phyloP scores from a whole-genome alignment of 345 rosid genomes.

The Acer saccharum region DNA sequence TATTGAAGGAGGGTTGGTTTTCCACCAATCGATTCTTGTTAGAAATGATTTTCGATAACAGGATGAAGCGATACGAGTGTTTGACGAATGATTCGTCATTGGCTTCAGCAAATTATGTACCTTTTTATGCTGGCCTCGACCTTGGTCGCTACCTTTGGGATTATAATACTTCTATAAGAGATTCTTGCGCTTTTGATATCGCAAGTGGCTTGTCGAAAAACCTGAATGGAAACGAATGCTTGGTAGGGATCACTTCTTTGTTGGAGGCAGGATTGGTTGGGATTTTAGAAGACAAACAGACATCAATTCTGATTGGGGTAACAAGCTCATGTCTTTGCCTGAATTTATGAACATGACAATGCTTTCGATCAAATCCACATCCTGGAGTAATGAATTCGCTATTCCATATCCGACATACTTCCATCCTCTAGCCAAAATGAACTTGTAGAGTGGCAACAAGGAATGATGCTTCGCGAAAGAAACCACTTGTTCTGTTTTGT shows the following conservation, averaged over 20 bases:
- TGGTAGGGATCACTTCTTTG: slow-evolving; percentile 64
- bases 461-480: slow-evolving; percentile 29
- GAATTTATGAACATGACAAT: slow-evolving; percentile 50
- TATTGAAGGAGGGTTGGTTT: slow-evolving; percentile 31
- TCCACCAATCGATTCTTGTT: slow-evolving; percentile 58
- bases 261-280: slow-evolving; percentile 59
- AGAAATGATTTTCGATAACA: slow-evolving; percentile 53
- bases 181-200: slow-evolving; percentile 35
- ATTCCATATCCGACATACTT: slow-evolving; percentile 69
- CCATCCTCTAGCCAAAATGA: slow-evolving; percentile 44
- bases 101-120: slow-evolving; percentile 57
- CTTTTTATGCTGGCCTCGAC: slow-evolving; percentile 57
- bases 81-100: not conserved
- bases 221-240: slow-evolving; percentile 54
- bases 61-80: slow-evolving; percentile 48
- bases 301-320: slow-evolving; percentile 44
- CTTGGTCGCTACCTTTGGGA: not conserved
- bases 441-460: slow-evolving; percentile 48
- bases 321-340: slow-evolving; percentile 46
- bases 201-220: slow-evolving; percentile 36
- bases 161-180: slow-evolving; percentile 24
- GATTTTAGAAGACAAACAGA: slow-evolving; percentile 43
- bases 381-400: slow-evolving; percentile 49
- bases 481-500: slow-evolving; percentile 46
- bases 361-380: slow-evolving; percentile 51